A percentile compares a stretch with the other conserved stretches of the same genome.
Conservation (phyloP, 805 yeast genomes). For the Candida boidinii region DNA sequence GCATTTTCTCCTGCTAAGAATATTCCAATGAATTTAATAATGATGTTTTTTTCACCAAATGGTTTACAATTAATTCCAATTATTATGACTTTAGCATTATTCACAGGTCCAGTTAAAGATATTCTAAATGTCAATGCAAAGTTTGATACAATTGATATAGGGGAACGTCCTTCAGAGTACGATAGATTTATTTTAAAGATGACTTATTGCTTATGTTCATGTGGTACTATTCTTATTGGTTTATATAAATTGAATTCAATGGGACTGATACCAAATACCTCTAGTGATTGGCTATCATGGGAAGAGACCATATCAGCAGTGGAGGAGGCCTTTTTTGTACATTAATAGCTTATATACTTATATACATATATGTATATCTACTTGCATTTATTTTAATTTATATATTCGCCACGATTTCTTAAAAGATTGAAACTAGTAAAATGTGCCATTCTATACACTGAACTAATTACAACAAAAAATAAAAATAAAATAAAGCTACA, state of each 20-base stretch:
- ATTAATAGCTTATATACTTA: too few relatives aligned
- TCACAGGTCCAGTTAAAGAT: slow-evolving; percentile 70
- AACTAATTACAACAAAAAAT: too few relatives aligned
- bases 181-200: slow-evolving; percentile 18
- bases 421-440: too few relatives aligned
- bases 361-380: too few relatives aligned
- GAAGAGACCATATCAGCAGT: slow-evolving; percentile 34
- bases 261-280: slow-evolving; percentile 86
- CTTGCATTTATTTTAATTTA: too few relatives aligned
- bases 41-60: slow-evolving; percentile 92
- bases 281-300: slow-evolving; percentile 92
- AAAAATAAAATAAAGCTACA: too few relatives aligned
- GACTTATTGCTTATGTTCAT: slow-evolving; percentile 27
- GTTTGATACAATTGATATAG: slow-evolving; percentile 31
- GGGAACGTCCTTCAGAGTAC: slow-evolving; percentile 7
- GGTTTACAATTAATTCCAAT: slow-evolving; percentile 85
- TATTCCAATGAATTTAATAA: slow-evolving; percentile 82
- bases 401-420: too few relatives aligned
- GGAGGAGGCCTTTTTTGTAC: slow-evolving; percentile 19
- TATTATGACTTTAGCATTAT: slow-evolving; percentile 79
- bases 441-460: too few relatives aligned
- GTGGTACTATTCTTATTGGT: slow-evolving; percentile 63
- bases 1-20: slow-evolving; percentile 74
- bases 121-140: slow-evolving; percentile 46
- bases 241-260: slow-evolving; percentile 75